These are phyloP conservation scores for Besnoitia besnoiti DNA, from an alignment of 169 alveolate genomes.

Conservation along the genomic window DNA sequence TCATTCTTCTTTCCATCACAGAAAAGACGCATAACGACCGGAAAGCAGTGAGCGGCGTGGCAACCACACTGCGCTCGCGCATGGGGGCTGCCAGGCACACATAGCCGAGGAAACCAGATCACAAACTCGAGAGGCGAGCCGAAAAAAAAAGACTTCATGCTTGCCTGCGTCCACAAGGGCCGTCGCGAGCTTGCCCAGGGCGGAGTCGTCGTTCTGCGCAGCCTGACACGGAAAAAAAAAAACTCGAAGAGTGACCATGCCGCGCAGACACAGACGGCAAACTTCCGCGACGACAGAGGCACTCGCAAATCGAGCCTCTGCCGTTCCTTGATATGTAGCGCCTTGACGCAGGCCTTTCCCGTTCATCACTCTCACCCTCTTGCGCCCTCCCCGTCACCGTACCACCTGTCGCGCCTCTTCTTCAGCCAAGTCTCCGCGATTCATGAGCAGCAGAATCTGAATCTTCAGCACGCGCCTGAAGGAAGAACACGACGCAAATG, in stretches of 20 bases:
- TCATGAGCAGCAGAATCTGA: slow-evolving; percentile 28
- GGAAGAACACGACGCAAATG: not conserved
- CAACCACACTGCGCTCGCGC: not conserved
- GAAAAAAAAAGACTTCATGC: not conserved
- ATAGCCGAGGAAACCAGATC: no score
- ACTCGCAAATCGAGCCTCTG: no score
- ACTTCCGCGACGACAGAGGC: no score
- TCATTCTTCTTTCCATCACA: no score
- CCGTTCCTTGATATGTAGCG: no score
- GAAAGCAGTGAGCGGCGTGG: not conserved
- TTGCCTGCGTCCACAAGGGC: slow-evolving; percentile 25
- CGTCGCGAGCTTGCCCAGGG: slow-evolving; percentile 2
- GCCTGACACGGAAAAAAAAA: not conserved
- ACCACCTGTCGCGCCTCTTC: slow-evolving; percentile 24
- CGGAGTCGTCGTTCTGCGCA: slow-evolving; percentile 29
- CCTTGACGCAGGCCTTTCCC: no score
- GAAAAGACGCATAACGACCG: no score
- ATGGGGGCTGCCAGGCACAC: not conserved
- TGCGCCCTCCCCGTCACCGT: not conserved
- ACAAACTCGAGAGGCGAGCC: no score
- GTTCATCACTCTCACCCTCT: no score
- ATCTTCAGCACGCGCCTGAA: slow-evolving; percentile 12
- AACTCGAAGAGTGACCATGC: not conserved
- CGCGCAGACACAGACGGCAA: no score
- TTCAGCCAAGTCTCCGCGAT: slow-evolving; percentile 30